Evolutionary conservation across 345 rosid species (phyloP), one percentile per base, ranked within the genome.

Genomic region (Cardamine resedifolia): DNA sequence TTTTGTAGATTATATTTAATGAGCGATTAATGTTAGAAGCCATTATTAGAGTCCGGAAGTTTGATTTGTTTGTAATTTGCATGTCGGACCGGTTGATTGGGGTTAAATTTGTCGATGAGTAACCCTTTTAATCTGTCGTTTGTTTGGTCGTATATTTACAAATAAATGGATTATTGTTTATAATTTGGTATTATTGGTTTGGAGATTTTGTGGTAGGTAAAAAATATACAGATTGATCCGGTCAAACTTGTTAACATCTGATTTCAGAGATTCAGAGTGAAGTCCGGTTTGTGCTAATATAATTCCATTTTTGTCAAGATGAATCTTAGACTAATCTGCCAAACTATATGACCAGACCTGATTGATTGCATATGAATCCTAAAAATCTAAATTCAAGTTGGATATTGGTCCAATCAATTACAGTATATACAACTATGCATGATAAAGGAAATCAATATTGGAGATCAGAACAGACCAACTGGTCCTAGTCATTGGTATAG

Each of bases 91-190:
- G 69, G 70, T 61, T 61, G 28, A 53, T 68, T 9, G n/a, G 74
- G 79, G 74, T 68, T 75, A 33, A 75, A 61, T 55, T 75, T 75
- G 68, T 75, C 11, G 43, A 53, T 33, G 74, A 75, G 70, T 69
- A 69, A 69, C 65, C 79, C 70, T 69, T 62, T 53, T 1, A 62
- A 68, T 53, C 39, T 53, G 41, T 62, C 33, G 6, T 28, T 60
- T 68, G 27, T 18, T 31, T 68, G 58, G 27, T 58, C 48, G 4
- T n/a, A n/a, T 16, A 27, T 58, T 2, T 56, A 31, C 48, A n/a
- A 27, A 45, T 51, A 52, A 7, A 43, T 3, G 19, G 21, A 16
- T 10, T 12, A 11, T 7, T 36, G 47, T 10, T 21, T 50, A 34
- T 49, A 48, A 12, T 19, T 2, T 16, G 15, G 6, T 18, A 16